Conservation (phyloP, 169 alveolate genomes). For the Plasmodium vivax region DNA sequence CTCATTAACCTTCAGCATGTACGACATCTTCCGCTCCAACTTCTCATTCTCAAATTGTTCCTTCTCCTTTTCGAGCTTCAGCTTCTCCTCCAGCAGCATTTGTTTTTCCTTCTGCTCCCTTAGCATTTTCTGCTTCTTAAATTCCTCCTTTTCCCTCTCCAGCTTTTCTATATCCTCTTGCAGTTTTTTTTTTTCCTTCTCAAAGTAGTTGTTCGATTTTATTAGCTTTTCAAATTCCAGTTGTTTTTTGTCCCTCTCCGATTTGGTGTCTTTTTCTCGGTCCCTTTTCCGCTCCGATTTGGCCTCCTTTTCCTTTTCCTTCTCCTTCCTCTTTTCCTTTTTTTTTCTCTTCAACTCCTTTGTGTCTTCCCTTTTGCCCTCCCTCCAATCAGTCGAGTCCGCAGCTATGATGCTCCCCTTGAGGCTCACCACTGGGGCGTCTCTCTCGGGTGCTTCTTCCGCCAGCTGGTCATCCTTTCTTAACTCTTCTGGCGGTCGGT, state of each 20-base stretch:
- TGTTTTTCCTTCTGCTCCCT: conserved; percentile 32
- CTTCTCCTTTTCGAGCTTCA: conserved; percentile 76
- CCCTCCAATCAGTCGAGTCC: not conserved
- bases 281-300: not conserved
- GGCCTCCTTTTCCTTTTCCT: not conserved
- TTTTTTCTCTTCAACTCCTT: not conserved
- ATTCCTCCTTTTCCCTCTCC: conserved; percentile 44
- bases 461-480: not conserved
- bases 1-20: conserved; percentile 12
- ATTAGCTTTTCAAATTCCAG: conserved; percentile 28
- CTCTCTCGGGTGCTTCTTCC: not conserved
- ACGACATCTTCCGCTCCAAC: conserved; percentile 24
- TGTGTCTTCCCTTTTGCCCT: not conserved
- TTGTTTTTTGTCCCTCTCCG: conserved; percentile 3
- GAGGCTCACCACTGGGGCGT: not conserved
- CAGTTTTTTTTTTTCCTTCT: conserved; percentile 55
- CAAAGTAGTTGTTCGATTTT: conserved; percentile 37
- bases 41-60: conserved; percentile 52
- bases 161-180: conserved; percentile 61
- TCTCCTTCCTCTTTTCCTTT: not conserved
- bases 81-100: conserved; percentile 75
- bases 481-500: not conserved
- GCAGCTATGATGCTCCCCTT: not conserved
- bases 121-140: conserved; percentile 19
- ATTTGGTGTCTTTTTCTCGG: not conserved